A percentile compares a stretch with the other conserved stretches of the same genome.
Conservation (phyloP, 768 basidiomycete genomes). For the Hydnum rufescens region DNA sequence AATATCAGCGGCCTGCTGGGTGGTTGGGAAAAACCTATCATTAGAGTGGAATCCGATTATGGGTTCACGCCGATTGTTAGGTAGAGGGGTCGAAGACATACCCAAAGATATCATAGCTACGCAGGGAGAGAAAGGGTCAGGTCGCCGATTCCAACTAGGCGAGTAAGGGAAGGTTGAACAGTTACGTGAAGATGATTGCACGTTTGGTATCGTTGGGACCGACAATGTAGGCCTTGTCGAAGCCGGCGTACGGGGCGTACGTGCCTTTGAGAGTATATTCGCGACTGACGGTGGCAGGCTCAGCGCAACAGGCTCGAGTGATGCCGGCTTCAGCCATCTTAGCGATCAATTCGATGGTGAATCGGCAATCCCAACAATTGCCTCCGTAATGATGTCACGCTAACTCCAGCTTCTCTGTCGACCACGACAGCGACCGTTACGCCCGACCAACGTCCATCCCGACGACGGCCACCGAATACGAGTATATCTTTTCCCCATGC, state of each 20-base stretch:
- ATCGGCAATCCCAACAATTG: too few relatives aligned
- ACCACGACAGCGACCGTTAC: too few relatives aligned
- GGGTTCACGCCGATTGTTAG: not conserved
- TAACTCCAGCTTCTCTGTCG: too few relatives aligned
- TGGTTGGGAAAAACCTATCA: not conserved
- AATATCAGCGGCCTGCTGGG: constrained; percentile 1
- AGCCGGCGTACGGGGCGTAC: not conserved
- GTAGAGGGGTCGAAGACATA: not conserved
- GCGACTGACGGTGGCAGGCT: not conserved
- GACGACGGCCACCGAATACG: too few relatives aligned
- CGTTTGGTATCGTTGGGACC: not conserved
- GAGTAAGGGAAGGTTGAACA: not conserved
- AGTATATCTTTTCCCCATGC: too few relatives aligned
- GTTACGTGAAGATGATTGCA: not conserved
- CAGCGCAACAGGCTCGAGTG: not conserved
- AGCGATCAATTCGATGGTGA: too few relatives aligned
- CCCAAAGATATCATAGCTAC: constrained; percentile 4
- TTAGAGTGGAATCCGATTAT: not conserved
- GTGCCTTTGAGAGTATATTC: not conserved
- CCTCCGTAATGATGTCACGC: too few relatives aligned
- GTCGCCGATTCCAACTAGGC: not conserved
- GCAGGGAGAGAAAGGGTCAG: not conserved
- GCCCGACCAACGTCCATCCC: too few relatives aligned
- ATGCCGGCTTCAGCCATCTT: too few relatives aligned
- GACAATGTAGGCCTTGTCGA: constrained; percentile 3